Base-by-base conservation (phyloP, 768 basidiomycete species). In the Pulveroboletus sp. region DNA sequence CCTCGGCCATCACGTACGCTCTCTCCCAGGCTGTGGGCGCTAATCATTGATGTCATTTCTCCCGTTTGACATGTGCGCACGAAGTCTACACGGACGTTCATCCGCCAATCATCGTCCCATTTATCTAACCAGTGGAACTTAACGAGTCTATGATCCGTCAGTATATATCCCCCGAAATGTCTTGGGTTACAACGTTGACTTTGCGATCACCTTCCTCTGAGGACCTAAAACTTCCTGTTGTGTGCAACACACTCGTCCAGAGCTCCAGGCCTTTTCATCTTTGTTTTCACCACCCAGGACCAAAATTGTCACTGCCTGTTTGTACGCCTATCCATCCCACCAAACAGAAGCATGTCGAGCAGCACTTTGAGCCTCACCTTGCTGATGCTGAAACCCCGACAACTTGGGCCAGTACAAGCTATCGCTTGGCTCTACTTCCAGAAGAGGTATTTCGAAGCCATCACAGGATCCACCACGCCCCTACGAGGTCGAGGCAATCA, bases 281-380 rank as follows among this genome's bases (percentile, higher is more conserved):
- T 68, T 61, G 41, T 37, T 74, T 95, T 95, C 56, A 94, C 92
- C 60, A 94, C 6, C 91, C 92, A 6, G 93, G 92, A 67, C 95
- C 93, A 58, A 95, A 17, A n/a, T 12, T 19, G 50, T 36, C 17
- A 40, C 12, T 24, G 12, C 37, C 45, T 45, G 46, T 19, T 38
- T 49, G 41, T 49, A 31, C 17, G 26, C 34, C 32, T 44, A 14
- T 7, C 23, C 37, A 43, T 58, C 37, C 3, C 27, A 40, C 14
- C 29, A 12, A 44, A 1, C 56, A 19, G 5, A 63, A 43, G 17
- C n/a, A 41, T 24, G 20, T 31, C n/a, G n/a, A 46, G 40, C 30
- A 31, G 37, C 38, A 40, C 41, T 11, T 58, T 46, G 30, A 31
- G 32, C n/a, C 17, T 27, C 13, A 32, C 32, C 29, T 53, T 49